Conservation (phyloP, 75 land plant genomes). For the Selaginella tamariscina region DNA sequence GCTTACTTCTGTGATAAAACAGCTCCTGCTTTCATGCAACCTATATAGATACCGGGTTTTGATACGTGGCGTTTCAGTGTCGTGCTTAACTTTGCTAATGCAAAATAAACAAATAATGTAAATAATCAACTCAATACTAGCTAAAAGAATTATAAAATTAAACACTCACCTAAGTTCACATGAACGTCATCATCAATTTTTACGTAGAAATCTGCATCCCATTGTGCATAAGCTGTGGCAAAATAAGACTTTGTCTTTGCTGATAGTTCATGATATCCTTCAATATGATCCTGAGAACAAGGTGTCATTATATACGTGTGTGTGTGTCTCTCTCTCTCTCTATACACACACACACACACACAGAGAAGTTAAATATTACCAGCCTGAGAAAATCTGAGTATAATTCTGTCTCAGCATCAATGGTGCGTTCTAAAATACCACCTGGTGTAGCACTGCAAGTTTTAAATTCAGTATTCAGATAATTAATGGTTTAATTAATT, state of each 20-base stretch:
- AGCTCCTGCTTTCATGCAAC: conserved; percentile 10
- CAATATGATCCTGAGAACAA: conserved; percentile 23
- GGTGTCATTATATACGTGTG: no score
- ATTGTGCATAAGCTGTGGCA: conserved; percentile 43
- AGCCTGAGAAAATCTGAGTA: conserved; percentile 10
- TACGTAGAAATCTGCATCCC: conserved; percentile 70
- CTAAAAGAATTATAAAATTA: no score
- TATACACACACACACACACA: no score
- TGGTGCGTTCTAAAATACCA: conserved; percentile 1
- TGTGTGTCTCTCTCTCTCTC: no score
- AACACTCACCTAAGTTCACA: conserved; percentile 54
- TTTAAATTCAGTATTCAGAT: not conserved
- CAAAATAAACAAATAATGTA: not conserved
- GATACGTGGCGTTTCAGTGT: conserved; percentile 25
- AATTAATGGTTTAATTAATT: no score
- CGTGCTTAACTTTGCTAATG: conserved; percentile 17
- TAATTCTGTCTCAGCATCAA: not conserved
- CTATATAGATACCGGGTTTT: conserved; percentile 4
- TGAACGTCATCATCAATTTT: conserved; percentile 79
- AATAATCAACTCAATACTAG: not conserved
- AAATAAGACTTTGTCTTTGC: conserved; percentile 60
- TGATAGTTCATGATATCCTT: conserved; percentile 55
- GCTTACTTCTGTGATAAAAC: conserved; percentile 12
- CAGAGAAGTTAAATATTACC: no score
- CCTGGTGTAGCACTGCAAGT: conserved; percentile 11